Percentiles rank a stretch among this genome's conserved stretches.
Evolutionary conservation across 441 rosid genomes (phyloP).

Genomic region (Populus hybrid): DNA sequence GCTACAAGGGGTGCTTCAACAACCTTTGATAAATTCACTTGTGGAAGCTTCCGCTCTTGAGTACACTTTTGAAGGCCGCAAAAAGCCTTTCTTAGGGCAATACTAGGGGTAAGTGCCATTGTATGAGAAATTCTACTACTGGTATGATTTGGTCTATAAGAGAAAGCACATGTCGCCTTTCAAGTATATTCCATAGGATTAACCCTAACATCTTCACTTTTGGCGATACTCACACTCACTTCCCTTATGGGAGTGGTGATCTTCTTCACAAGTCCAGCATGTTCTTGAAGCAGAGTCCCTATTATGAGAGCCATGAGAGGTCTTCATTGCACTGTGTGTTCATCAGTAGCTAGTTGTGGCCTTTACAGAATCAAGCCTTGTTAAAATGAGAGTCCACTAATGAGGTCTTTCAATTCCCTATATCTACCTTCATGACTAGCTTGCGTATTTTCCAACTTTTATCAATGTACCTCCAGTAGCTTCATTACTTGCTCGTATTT

Average conservation of each 20-base stretch:
- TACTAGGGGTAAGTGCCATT: slow-evolving; percentile 22
- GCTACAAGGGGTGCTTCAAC: slow-evolving; percentile 31
- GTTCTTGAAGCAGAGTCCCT: no score
- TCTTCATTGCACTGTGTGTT: no score
- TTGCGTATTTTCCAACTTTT: no score
- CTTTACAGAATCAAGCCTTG: no score
- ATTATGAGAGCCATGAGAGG: no score
- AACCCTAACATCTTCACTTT: slow-evolving; percentile 83
- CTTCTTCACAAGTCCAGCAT: no score
- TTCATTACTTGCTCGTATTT: no score
- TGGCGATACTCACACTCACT: slow-evolving; percentile 96
- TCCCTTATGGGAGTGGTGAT: slow-evolving; percentile 42
- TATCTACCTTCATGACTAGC: no score
- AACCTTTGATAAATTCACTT: slow-evolving; percentile 27
- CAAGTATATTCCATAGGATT: slow-evolving; percentile 82
- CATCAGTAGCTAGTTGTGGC: no score
- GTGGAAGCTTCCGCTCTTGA: slow-evolving; percentile 36
- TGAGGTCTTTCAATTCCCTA: no score
- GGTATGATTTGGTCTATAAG: slow-evolving; percentile 51
- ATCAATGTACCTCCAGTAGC: no score
- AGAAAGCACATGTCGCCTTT: slow-evolving; percentile 88
- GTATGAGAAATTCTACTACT: slow-evolving; percentile 40
- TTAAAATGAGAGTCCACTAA: no score
- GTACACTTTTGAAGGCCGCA: slow-evolving; percentile 37
- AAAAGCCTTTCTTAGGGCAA: slow-evolving; percentile 38